Evolutionary conservation across 2,329 filamentous ascomycete species (phyloP).

Genomic region (Dactylellina sp.): DNA sequence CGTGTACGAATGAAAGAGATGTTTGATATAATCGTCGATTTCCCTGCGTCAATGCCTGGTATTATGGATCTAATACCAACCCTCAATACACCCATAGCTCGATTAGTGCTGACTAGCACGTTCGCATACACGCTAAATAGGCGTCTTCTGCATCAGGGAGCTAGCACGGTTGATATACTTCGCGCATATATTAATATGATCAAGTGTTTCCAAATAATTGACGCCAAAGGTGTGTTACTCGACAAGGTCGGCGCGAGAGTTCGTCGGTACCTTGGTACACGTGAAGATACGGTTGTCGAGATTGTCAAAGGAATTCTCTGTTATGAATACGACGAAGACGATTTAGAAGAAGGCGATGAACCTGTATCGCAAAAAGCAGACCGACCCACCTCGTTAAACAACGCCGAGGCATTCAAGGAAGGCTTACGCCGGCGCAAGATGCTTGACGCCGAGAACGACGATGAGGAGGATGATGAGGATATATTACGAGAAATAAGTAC

Average conservation of each 20-base stretch:
- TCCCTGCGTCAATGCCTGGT: slow-evolving; percentile 78
- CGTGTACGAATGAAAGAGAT: slow-evolving; percentile 76
- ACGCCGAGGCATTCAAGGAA: slow-evolving; percentile 33
- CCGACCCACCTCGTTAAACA: neutral
- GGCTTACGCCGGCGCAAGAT: slow-evolving; percentile 33
- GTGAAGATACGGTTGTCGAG: slow-evolving; percentile 75
- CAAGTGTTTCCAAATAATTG: slow-evolving; percentile 72
- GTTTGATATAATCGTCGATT: slow-evolving; percentile 81
- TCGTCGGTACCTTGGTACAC: slow-evolving; percentile 72
- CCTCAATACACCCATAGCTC: slow-evolving; percentile 65
- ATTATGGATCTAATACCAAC: slow-evolving; percentile 71
- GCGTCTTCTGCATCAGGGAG: slow-evolving; percentile 77
- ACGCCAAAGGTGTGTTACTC: slow-evolving; percentile 74
- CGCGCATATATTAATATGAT: slow-evolving; percentile 76
- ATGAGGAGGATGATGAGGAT: slow-evolving; percentile 44
- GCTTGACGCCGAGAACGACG: slow-evolving; percentile 30
- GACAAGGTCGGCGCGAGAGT: slow-evolving; percentile 75
- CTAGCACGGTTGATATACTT: slow-evolving; percentile 75
- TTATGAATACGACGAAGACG: slow-evolving; percentile 55
- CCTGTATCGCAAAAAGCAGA: neutral
- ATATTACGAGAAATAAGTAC: slow-evolving; percentile 53
- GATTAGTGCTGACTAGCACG: slow-evolving; percentile 73
- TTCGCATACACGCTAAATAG: slow-evolving; percentile 76
- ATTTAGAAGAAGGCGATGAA: slow-evolving; percentile 20
- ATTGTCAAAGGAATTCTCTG: slow-evolving; percentile 74